Conservation (phyloP, 495 filamentous ascomycete species). For the Hyaloscypha variabilis region DNA sequence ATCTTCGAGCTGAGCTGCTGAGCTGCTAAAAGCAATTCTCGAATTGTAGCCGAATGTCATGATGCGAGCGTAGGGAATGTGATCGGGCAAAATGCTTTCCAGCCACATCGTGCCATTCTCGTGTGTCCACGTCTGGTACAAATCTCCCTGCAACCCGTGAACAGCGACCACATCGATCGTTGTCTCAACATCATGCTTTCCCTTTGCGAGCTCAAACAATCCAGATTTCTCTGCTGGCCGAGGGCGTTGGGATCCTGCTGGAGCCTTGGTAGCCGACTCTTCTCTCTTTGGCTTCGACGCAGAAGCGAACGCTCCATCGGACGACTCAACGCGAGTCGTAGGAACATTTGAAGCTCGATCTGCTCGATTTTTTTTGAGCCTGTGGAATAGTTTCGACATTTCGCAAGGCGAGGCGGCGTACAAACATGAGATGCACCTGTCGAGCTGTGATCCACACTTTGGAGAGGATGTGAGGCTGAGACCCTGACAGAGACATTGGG, state of each 20-base stretch:
- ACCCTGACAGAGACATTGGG: no score
- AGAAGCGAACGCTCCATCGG: no score
- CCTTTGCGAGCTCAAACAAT: conserved; percentile 26
- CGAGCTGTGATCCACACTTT: no score
- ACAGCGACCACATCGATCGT: conserved; percentile 36
- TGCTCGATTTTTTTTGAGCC: no score
- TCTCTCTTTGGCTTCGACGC: no score
- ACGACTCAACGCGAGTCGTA: no score
- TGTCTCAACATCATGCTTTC: background rate
- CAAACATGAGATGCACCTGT: no score
- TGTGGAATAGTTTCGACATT: no score
- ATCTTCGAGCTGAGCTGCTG: background rate
- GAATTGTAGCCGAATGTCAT: conserved; percentile 33
- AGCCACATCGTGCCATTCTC: conserved; percentile 28
- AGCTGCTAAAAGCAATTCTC: conserved; percentile 5
- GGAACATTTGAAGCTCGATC: no score
- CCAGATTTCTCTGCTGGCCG: background rate
- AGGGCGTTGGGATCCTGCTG: background rate
- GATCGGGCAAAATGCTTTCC: conserved; percentile 27
- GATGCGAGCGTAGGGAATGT: conserved; percentile 30
- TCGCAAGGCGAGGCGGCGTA: no score
- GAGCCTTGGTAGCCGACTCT: no score
- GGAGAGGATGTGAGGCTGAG: no score
- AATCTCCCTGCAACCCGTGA: conserved; percentile 41
- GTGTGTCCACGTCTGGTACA: conserved; percentile 38